Evolutionary conservation across 768 basidiomycete species (phyloP).

Genomic region (Gloeophyllum trabeum): DNA sequence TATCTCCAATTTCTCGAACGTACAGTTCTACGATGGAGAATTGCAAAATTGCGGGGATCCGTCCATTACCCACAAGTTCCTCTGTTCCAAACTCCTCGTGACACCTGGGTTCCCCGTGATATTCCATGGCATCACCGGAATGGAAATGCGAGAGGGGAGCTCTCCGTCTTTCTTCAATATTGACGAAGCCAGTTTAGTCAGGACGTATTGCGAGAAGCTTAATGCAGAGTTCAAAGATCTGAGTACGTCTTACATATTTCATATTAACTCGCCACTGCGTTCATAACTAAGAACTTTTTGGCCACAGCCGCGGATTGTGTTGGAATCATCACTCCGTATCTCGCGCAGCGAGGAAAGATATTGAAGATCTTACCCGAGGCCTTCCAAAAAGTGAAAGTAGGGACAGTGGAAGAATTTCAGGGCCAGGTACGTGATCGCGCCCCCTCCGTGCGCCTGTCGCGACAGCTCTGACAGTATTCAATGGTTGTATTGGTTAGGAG

Average conservation of each 20-base stretch:
- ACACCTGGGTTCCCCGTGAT: constrained; percentile 18
- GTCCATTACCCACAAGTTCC: constrained; percentile 13
- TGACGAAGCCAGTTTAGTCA: constrained; percentile 23
- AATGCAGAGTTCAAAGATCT: constrained; percentile 14
- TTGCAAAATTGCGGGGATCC: constrained; percentile 18
- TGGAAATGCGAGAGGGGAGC: constrained; percentile 19
- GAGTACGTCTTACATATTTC: constrained; percentile 12
- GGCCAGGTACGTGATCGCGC: constrained; percentile 24
- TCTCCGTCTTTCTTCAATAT: constrained; percentile 31
- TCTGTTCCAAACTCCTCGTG: constrained; percentile 17
- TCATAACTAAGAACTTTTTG: too few species aligned
- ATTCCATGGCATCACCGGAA: constrained; percentile 22
- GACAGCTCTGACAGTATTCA: background rate
- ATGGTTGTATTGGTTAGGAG: constrained; percentile 13
- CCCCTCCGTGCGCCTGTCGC: background rate
- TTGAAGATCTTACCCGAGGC: constrained; percentile 11
- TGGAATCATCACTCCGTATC: constrained; percentile 28
- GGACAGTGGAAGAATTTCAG: constrained; percentile 29
- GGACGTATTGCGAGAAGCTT: constrained; percentile 19
- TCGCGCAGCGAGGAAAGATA: constrained; percentile 24
- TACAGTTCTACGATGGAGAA: constrained; percentile 24
- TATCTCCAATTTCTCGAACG: constrained; percentile 46
- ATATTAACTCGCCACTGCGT: background rate
- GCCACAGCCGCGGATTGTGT: constrained; percentile 19
- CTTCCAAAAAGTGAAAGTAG: constrained; percentile 18